phyloP scores from a whole-genome alignment of 2,329 filamentous ascomycete genomes.

The Paraphaeosphaeria sporulosa region DNA sequence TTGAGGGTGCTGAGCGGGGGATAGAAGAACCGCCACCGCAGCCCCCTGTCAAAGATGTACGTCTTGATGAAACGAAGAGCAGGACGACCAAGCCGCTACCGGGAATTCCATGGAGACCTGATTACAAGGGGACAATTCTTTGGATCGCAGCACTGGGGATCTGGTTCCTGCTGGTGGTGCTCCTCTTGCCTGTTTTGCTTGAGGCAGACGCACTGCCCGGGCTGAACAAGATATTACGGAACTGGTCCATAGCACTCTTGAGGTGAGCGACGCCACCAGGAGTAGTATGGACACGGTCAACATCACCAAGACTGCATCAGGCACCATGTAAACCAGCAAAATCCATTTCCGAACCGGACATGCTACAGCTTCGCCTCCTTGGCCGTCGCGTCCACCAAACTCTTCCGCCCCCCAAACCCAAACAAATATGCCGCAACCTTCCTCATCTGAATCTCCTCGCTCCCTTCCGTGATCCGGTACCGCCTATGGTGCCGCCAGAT shows the following conservation, averaged over 20 bases:
- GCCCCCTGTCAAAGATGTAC: slow-evolving; percentile 8
- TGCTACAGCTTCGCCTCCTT: slow-evolving; percentile 41
- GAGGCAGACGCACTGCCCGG: slow-evolving; percentile 40
- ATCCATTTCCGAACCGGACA: neutral
- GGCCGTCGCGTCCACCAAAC: slow-evolving; percentile 43
- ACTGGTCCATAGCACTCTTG: neutral
- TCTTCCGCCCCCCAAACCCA: slow-evolving; percentile 59
- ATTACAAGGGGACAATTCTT: slow-evolving; percentile 14
- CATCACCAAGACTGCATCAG: neutral
- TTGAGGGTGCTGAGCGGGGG: neutral
- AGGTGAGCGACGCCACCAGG: neutral
- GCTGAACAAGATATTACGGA: slow-evolving; percentile 31
- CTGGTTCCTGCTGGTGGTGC: slow-evolving; percentile 36
- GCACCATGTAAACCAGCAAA: neutral
- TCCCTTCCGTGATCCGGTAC: slow-evolving; percentile 70
- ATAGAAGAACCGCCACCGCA: slow-evolving; percentile 24
- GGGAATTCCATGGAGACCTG: slow-evolving; percentile 13
- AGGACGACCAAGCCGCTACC: slow-evolving; percentile 23
- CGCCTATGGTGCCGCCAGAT: slow-evolving; percentile 70
- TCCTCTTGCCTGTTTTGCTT: slow-evolving; percentile 35
- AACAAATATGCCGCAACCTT: slow-evolving; percentile 68
- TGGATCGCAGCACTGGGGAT: slow-evolving; percentile 26
- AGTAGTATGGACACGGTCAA: too few relatives aligned
- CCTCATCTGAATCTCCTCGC: slow-evolving; percentile 72
- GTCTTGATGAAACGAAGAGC: neutral